Conservation (phyloP, 1,284 basidiomycete species). For the Moesziomyces sp. region DNA sequence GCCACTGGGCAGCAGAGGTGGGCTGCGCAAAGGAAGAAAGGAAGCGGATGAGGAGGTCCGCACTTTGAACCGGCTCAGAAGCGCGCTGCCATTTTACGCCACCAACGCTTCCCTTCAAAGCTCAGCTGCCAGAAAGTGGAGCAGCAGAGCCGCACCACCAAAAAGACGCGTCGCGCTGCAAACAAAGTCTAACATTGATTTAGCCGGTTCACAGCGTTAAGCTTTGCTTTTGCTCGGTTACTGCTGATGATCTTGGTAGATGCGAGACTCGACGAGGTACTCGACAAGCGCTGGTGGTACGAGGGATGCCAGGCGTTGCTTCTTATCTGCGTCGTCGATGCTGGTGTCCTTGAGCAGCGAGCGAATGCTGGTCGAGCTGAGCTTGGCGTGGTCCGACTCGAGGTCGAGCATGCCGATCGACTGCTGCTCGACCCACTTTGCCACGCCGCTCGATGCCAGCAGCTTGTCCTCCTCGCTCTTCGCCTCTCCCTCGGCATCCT, state of each 20-base stretch:
- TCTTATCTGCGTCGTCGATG: slow-evolving; percentile 9
- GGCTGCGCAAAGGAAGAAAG: too few relatives aligned
- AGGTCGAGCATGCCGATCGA: slow-evolving; percentile 47
- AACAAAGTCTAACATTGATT: not conserved
- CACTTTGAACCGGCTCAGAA: not conserved
- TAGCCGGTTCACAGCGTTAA: not conserved
- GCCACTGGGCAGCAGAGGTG: too few relatives aligned
- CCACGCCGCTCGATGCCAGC: slow-evolving; percentile 29
- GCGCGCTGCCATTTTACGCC: not conserved
- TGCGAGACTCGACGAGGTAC: slow-evolving; percentile 35
- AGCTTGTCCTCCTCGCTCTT: slow-evolving; percentile 29
- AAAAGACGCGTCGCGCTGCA: not conserved
- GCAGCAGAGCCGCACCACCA: not conserved
- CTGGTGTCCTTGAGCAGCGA: slow-evolving; percentile 15
- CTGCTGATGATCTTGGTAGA: slow-evolving; percentile 27
- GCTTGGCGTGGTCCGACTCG: slow-evolving; percentile 26
- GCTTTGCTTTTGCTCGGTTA: not conserved
- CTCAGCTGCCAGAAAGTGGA: not conserved
- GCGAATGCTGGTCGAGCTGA: slow-evolving; percentile 54
- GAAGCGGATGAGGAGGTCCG: too few relatives aligned
- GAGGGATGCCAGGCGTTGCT: slow-evolving; percentile 9
- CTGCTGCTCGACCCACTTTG: slow-evolving; percentile 37
- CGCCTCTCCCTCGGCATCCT: slow-evolving; percentile 9
- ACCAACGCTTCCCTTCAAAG: not conserved
- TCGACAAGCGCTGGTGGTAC: slow-evolving; percentile 47